Conservation (phyloP, 129 eudicot genomes). For the Escallonia herrerae region DNA sequence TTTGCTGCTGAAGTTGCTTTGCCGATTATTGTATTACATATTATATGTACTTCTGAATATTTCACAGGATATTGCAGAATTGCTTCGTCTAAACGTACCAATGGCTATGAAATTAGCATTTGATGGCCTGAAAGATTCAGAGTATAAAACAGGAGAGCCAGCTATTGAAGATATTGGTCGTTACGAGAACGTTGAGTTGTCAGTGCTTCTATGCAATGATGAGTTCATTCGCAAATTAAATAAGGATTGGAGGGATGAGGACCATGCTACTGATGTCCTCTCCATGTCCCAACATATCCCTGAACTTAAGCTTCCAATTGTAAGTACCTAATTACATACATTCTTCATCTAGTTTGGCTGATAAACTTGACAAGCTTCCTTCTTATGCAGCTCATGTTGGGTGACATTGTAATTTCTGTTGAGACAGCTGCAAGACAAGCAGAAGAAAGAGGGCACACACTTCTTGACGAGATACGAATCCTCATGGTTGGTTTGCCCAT, state of each 20-base stretch:
- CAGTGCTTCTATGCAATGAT: constrained; percentile 90
- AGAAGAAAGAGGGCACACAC: constrained; percentile 86
- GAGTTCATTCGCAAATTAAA: constrained; percentile 69
- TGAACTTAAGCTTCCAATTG: constrained; percentile 82
- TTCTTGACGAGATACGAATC: constrained; percentile 85
- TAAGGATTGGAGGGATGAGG: constrained; percentile 90
- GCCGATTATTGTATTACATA: too few species aligned
- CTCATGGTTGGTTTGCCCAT: constrained; percentile 56
- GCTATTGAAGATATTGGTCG: constrained; percentile 59
- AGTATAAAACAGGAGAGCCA: constrained; percentile 70
- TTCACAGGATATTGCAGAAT: constrained; percentile 12
- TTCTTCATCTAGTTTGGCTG: constrained; percentile 1
- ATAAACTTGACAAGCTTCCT: constrained; percentile 18
- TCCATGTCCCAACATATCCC: constrained; percentile 98
- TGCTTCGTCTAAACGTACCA: constrained; percentile 11
- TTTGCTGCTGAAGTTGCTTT: too few species aligned
- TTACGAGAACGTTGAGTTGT: constrained; percentile 70
- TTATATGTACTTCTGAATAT: too few species aligned
- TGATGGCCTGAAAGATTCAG: constrained; percentile 43
- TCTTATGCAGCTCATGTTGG: constrained; percentile 74
- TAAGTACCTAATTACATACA: constrained; percentile 18
- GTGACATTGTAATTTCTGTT: constrained; percentile 82
- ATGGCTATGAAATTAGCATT: constrained; percentile 19
- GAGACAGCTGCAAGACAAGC: constrained; percentile 96
- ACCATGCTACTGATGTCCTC: constrained; percentile 94